Conservation (phyloP, 306 rosid species). For the Begonia fuchsioides region DNA sequence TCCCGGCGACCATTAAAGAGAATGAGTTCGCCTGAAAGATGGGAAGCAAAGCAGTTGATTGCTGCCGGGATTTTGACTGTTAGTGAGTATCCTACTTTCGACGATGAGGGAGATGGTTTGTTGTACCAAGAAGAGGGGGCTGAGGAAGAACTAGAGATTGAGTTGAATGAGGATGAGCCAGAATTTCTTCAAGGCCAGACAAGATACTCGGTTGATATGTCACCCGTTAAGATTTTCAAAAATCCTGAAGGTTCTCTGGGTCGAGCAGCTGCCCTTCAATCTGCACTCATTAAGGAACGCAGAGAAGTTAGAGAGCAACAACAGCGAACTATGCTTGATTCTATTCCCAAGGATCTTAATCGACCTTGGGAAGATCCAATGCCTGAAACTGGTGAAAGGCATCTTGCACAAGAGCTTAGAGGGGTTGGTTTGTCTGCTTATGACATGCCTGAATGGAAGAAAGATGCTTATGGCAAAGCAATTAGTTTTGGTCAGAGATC, state of each 20-base stretch:
- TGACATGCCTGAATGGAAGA: slow-evolving; percentile 91
- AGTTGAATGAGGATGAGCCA: slow-evolving; percentile 81
- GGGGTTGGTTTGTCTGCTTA: slow-evolving; percentile 87
- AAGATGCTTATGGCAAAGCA: slow-evolving; percentile 81
- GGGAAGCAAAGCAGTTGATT: slow-evolving; percentile 85
- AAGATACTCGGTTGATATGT: slow-evolving; percentile 70
- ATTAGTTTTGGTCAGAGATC: slow-evolving; percentile 78
- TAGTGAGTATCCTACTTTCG: slow-evolving; percentile 61
- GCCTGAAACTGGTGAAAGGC: slow-evolving; percentile 85
- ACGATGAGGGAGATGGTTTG: slow-evolving; percentile 75
- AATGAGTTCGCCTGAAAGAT: slow-evolving; percentile 87
- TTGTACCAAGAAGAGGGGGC: slow-evolving; percentile 72
- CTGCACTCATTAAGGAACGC: slow-evolving; percentile 85
- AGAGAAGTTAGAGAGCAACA: slow-evolving; percentile 85
- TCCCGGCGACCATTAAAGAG: slow-evolving; percentile 74
- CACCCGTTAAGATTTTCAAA: slow-evolving; percentile 85
- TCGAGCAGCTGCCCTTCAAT: slow-evolving; percentile 84
- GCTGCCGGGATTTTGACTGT: slow-evolving; percentile 71
- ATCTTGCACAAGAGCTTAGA: slow-evolving; percentile 84
- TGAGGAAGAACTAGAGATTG: slow-evolving; percentile 85
- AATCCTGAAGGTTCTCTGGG: slow-evolving; percentile 84
- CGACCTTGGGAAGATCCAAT: slow-evolving; percentile 96
- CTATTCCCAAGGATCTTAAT: slow-evolving; percentile 89
- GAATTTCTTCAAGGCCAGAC: slow-evolving; percentile 79
- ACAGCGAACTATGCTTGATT: slow-evolving; percentile 78